Percentiles rank a stretch among this genome's conserved stretches.
These are phyloP conservation scores for Lactarius quietus DNA, from an alignment of 768 basidiomycete species.

Conservation along the genomic window DNA sequence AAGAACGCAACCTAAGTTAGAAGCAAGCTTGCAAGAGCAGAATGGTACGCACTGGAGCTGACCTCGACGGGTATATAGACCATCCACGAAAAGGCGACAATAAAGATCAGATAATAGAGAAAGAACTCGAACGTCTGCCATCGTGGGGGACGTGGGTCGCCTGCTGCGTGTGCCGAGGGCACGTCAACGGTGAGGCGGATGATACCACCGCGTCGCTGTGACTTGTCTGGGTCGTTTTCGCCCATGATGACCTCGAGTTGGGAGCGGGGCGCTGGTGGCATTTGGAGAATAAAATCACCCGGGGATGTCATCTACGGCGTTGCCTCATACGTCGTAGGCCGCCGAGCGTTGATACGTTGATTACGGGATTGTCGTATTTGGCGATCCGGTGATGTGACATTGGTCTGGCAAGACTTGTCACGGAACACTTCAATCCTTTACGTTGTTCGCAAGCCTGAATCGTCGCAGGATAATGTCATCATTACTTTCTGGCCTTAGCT, in stretches of 20 bases:
- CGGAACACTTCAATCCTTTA: no score
- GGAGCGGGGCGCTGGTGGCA: slow-evolving; percentile 30
- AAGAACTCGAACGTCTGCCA: slow-evolving; percentile 82
- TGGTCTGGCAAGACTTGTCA: no score
- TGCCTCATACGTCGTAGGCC: no score
- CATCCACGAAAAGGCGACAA: slow-evolving; percentile 67
- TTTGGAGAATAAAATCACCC: no score
- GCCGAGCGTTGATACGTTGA: no score
- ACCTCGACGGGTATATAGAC: slow-evolving; percentile 67
- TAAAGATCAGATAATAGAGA: slow-evolving; percentile 62
- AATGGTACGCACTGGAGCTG: slow-evolving; percentile 60
- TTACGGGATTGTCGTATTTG: no score
- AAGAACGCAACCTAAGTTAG: slow-evolving; percentile 6
- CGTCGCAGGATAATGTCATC: neutral
- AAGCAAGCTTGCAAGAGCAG: neutral
- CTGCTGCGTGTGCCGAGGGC: no score
- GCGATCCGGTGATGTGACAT: no score
- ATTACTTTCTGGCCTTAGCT: slow-evolving; percentile 5
- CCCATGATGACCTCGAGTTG: no score
- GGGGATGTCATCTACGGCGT: no score
- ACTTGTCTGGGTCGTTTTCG: no score
- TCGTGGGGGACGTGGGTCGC: slow-evolving; percentile 42
- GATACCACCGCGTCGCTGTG: slow-evolving; percentile 40
- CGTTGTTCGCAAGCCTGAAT: neutral
- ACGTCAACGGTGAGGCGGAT: slow-evolving; percentile 52